Evolutionary conservation across 257 asterid genomes (phyloP), one percentile per base, ranked within the genome.

Genomic region (Primulina eburnea): DNA sequence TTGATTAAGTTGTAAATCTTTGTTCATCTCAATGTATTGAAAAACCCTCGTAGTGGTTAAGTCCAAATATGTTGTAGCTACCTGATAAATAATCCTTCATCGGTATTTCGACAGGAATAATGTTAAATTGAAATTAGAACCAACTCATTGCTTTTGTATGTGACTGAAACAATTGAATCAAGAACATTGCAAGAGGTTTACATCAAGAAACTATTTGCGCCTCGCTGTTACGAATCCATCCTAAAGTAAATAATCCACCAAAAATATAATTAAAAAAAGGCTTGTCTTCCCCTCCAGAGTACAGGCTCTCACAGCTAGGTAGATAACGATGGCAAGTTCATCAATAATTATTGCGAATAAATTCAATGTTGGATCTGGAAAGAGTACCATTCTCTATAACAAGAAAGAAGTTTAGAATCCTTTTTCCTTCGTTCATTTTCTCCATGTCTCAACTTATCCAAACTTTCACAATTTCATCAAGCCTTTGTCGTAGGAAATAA

Each of bases 381-480:
- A 24, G 11, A 55, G 29, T 40, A 35, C 40, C 59, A 28, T 5
- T 60, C 32, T 8, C 67, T 29, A 29, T 24, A 38, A 12, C 33
- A 50, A 64, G 33, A 16, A 40, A 43, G 26, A 26, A 57, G 34
- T 58, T 34, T n/a, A 62, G 20, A 12, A 72, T 35, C 63, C 21
- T 11, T 14, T 62, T 63, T 0, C 6, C 60, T 11, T 65, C 52
- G 71, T 65, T 60, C 60, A 61, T 64, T 69, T 72, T 56, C 62
- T 66, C 64, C 10, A 56, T 43, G 66, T 62, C 69, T 79, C 71
- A 59, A 29, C 21, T 59, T 61, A 47, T 70, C 40, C 53, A 24
- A 75, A 67, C 12, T 55, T 20, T 33, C 20, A 38, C 60, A 20
- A 55, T 50, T 68, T 60, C 20, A 60, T 67, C 52, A 67, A 75